These are phyloP conservation scores for Solanum megistacrolobum DNA, from an alignment of 257 asterid genomes.

Conservation along the genomic window DNA sequence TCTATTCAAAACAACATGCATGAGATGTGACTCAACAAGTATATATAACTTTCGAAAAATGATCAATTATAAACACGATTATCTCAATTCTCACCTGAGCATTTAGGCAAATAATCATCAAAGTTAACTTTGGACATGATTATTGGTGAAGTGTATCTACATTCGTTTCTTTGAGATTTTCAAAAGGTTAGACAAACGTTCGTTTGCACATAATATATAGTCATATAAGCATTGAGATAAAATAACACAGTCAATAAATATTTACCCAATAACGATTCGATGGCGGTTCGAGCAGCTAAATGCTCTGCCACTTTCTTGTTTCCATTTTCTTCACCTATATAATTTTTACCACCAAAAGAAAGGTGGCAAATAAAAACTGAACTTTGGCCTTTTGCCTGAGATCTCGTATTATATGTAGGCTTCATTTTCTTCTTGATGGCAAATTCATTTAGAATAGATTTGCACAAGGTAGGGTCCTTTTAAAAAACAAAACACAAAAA, in stretches of 20 bases:
- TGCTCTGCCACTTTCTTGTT: slow-evolving; percentile 21
- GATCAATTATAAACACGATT: neutral
- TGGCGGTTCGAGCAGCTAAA: slow-evolving; percentile 9
- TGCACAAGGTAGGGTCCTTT: slow-evolving; percentile 12
- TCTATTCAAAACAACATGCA: neutral
- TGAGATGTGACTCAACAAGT: neutral
- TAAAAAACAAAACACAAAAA: neutral
- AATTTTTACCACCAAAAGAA: slow-evolving; percentile 7
- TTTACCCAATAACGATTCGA: slow-evolving; percentile 12
- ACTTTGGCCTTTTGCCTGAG: neutral
- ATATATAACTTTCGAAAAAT: neutral
- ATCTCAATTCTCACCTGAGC: neutral
- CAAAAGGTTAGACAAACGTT: neutral
- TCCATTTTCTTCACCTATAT: slow-evolving; percentile 5
- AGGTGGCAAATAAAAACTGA: slow-evolving; percentile 5
- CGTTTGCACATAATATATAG: neutral
- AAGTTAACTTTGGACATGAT: slow-evolving; percentile 10
- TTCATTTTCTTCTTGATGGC: slow-evolving; percentile 9
- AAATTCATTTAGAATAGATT: slow-evolving; percentile 20
- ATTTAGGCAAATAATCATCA: neutral
- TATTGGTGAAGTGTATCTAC: slow-evolving; percentile 5
- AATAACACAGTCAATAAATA: neutral
- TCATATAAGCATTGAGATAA: neutral
- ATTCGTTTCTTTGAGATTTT: slow-evolving; percentile 7
- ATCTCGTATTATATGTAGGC: neutral